These are phyloP conservation scores for Neopestalotiopsis sp. DNA, from an alignment of 2,329 filamentous ascomycete species.

Conservation along the genomic window DNA sequence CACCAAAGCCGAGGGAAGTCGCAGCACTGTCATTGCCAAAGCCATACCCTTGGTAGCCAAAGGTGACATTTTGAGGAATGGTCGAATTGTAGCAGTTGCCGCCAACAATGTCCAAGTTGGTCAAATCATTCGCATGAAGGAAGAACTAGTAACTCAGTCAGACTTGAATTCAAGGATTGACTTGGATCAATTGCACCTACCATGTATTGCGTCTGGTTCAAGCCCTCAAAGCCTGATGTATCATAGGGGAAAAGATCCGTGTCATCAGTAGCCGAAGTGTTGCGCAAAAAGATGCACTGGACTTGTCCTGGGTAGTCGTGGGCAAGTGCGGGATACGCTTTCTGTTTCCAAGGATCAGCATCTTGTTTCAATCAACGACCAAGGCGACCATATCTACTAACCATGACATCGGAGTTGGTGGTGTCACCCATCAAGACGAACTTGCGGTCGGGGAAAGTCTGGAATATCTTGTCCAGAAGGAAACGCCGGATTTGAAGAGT, in stretches of 20 bases:
- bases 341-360: constrained; percentile 28
- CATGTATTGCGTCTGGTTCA: constrained; percentile 75
- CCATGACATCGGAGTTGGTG: constrained; percentile 78
- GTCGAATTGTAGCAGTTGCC: constrained; percentile 71
- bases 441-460: constrained; percentile 75
- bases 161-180: not conserved
- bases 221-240: constrained; percentile 70
- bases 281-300: constrained; percentile 78
- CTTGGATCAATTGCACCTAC: not conserved
- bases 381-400: not conserved
- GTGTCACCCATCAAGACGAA: constrained; percentile 81
- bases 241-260: constrained; percentile 77
- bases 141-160: constrained; percentile 59
- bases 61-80: constrained; percentile 74
- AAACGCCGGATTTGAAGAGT: constrained; percentile 74
- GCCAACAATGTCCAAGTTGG: constrained; percentile 67
- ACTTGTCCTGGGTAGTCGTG: constrained; percentile 73
- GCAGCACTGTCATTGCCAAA: constrained; percentile 46
- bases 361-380: not conserved
- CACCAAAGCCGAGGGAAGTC: not conserved
- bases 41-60: constrained; percentile 65
- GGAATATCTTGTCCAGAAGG: constrained; percentile 74
- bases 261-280: constrained; percentile 72
- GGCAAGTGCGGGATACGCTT: constrained; percentile 64
- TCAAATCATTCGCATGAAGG: constrained; percentile 71